Evolutionary conservation across 176 grass and related monocot genomes (phyloP).

Genomic region (Thalia dealbata): DNA sequence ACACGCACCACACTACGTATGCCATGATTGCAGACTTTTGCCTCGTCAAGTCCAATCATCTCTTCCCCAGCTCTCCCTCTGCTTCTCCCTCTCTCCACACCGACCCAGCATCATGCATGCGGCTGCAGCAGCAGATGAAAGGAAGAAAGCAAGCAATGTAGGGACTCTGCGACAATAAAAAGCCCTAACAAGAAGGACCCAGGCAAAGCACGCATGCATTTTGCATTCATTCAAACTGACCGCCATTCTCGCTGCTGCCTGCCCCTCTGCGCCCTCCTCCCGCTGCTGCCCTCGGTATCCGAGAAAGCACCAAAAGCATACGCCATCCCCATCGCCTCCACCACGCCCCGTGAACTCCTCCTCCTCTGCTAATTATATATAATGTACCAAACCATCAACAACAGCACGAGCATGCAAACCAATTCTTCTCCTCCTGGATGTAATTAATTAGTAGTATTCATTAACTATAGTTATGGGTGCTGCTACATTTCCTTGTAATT

Average conservation of each 20-base stretch:
- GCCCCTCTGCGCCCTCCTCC: not conserved
- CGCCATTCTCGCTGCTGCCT: not conserved
- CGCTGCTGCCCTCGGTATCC: not conserved
- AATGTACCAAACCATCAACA: too few relatives aligned
- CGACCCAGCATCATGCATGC: too few relatives aligned
- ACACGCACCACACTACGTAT: too few relatives aligned
- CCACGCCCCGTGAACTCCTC: not conserved
- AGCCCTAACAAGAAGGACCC: not conserved
- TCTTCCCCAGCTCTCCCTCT: too few relatives aligned
- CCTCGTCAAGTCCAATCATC: too few relatives aligned
- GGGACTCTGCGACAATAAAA: not conserved
- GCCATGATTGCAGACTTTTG: too few relatives aligned
- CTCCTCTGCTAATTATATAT: not conserved
- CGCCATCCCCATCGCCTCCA: not conserved
- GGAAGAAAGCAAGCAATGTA: not conserved
- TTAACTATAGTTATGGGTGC: not conserved
- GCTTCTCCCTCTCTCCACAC: too few relatives aligned
- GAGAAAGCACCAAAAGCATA: not conserved
- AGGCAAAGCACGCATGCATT: not conserved
- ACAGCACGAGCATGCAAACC: not conserved
- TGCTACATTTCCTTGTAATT: not conserved
- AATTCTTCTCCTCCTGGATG: too few relatives aligned
- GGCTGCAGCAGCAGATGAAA: too few relatives aligned
- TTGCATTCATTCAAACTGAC: not conserved
- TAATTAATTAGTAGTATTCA: not conserved